Evolutionary conservation across 176 grass and related monocot genomes (phyloP).

Genomic region (Zea luxurians): DNA sequence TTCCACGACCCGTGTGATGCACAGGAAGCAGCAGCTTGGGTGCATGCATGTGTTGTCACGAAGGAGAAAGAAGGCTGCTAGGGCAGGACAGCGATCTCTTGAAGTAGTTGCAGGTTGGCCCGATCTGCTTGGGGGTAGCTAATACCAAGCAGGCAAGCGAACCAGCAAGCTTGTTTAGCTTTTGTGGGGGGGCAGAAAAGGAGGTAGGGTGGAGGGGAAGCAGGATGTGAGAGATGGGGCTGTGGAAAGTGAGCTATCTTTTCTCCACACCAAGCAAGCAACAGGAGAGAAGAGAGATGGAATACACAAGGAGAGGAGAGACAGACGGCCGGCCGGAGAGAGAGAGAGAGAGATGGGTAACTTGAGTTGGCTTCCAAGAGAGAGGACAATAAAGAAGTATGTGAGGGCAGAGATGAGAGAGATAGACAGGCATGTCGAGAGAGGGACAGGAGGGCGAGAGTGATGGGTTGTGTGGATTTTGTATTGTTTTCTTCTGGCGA

Average conservation of each 20-base stretch:
- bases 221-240: conserved; percentile 53
- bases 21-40: neutral
- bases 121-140: conserved; percentile 39
- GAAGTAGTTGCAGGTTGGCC: conserved; percentile 3
- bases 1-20: neutral
- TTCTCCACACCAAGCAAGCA: conserved; percentile 60
- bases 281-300: neutral
- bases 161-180: conserved; percentile 32
- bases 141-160: neutral
- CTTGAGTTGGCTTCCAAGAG: conserved; percentile 61
- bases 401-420: neutral
- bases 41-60: neutral
- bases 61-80: neutral
- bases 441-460: conserved; percentile 31
- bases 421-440: neutral
- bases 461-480: conserved; percentile 26
- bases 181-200: conserved; percentile 49
- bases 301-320: neutral
- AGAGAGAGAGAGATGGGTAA: conserved; percentile 31
- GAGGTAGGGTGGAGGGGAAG: conserved; percentile 62
- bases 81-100: conserved; percentile 32
- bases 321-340: no score
- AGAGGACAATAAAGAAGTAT: conserved; percentile 58
- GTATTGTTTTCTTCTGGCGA: conserved; percentile 33
- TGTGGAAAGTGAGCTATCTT: conserved; percentile 40